Conservation (phyloP, 345 rosid species). For the Carallia brachiata region DNA sequence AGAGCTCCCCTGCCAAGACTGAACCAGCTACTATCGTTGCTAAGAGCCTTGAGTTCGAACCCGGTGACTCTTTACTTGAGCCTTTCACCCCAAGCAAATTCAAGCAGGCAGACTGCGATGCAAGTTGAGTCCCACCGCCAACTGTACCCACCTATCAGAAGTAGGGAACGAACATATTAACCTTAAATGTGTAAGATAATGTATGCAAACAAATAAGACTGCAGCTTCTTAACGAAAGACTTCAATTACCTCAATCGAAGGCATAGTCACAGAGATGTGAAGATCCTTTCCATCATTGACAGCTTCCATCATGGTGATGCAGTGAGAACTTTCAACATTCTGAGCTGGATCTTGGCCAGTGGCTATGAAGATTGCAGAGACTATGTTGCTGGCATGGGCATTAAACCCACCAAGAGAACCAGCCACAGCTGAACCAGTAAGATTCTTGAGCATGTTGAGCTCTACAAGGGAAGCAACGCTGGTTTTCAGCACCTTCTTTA, state of each 20-base stretch:
- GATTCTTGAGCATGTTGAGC: slow-evolving; percentile 85
- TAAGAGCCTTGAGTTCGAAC: slow-evolving; percentile 65
- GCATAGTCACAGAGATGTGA: slow-evolving; percentile 83
- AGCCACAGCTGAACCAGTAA: slow-evolving; percentile 78
- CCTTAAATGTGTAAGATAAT: not conserved
- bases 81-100: slow-evolving; percentile 80
- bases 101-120: slow-evolving; percentile 83
- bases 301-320: slow-evolving; percentile 93
- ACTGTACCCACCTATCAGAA: slow-evolving; percentile 70
- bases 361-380: slow-evolving; percentile 75
- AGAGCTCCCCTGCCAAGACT: slow-evolving; percentile 78
- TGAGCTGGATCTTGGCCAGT: slow-evolving; percentile 96
- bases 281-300: slow-evolving; percentile 76
- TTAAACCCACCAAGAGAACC: slow-evolving; percentile 89
- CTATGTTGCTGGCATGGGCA: slow-evolving; percentile 88
- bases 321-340: slow-evolving; percentile 84
- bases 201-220: not conserved
- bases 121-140: slow-evolving; percentile 90
- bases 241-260: slow-evolving; percentile 65
- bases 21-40: slow-evolving; percentile 79
- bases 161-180: not conserved
- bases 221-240: not conserved
- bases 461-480: slow-evolving; percentile 68
- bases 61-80: slow-evolving; percentile 61
- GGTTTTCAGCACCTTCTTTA: slow-evolving; percentile 71